Evolutionary conservation across 2,329 filamentous ascomycete genomes (phyloP), one percentile per base, ranked within the genome.

Genomic region (Sporothrix brasiliensis): DNA sequence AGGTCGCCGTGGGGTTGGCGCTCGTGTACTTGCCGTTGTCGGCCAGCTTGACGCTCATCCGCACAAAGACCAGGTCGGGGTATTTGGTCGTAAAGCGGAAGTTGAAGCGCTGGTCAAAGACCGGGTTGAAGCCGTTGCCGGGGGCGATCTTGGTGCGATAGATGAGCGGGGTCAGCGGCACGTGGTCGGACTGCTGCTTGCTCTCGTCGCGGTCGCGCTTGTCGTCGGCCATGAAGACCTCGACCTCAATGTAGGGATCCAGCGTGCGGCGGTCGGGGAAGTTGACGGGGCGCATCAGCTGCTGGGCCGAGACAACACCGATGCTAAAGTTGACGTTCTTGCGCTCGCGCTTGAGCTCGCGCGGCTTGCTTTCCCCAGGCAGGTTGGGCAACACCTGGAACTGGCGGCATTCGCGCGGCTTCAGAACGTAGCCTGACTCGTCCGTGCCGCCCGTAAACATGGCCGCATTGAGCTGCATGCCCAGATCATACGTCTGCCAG

Each of bases 401-500:
- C 77, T 89, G 88, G 73, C 94, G 91, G 73, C 97, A 88, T 77
- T 94, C 92, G 49, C 89, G 87, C 24, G 95, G 94, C 82, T 99
- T 99, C 68, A 97, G 86, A 16, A 98, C 93, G 76, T 98, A 99
- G 58, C 95, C 95, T 2, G 92, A 92, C 70, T 89, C 88, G 80
- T 97, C 95, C 14, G 87, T 90, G 56, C 93, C 92, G 71, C 92
- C 92, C 61, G 93, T 91, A 78, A 97, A 99, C 95, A 99, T 98
- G 77, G 95, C 95, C 75, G 95, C 92, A 78, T 98, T 98, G 79
- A 98, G 86, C 78, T 98, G 94, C 87, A 97, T 95, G 60, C 94
- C 93, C 21, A 96, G 85, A 77, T 98, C 95, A 77, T 96, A 97
- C 0, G 94, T 98, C 81, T 99, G 95, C 94, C 95, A 98, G 81